Evolutionary conservation across 352 stramenopile genomes (phyloP).

Genomic region (Globisporangium splendens): DNA sequence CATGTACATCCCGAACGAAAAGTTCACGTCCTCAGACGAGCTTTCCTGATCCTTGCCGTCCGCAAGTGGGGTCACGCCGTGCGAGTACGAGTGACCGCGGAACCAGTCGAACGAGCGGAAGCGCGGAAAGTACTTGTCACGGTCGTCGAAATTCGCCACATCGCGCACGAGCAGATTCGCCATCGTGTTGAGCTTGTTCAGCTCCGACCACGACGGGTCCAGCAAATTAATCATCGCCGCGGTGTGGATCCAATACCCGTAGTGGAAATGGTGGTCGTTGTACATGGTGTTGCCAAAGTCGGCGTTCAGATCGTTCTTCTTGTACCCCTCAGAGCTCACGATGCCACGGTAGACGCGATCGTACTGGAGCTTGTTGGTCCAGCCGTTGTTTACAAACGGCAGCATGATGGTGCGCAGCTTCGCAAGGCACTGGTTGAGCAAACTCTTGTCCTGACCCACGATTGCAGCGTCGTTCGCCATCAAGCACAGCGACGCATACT

Average conservation of each 20-base stretch:
- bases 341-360: constrained; percentile 65
- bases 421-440: constrained; percentile 42
- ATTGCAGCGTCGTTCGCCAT: constrained; percentile 53
- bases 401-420: constrained; percentile 56
- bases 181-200: constrained; percentile 43
- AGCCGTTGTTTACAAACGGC: constrained; percentile 56
- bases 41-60: constrained; percentile 77
- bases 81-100: constrained; percentile 68
- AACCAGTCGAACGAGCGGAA: constrained; percentile 81
- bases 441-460: constrained; percentile 38
- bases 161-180: constrained; percentile 62
- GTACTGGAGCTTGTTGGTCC: constrained; percentile 48
- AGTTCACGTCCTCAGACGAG: constrained; percentile 78
- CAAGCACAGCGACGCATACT: constrained; percentile 75
- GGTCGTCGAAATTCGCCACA: constrained; percentile 53
- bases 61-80: constrained; percentile 49
- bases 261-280: constrained; percentile 86
- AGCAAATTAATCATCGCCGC: constrained; percentile 61
- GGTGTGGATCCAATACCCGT: constrained; percentile 64
- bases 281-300: constrained; percentile 82
- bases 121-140: constrained; percentile 50
- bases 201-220: constrained; percentile 55
- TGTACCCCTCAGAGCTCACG: constrained; percentile 39
- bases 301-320: constrained; percentile 37
- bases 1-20: constrained; percentile 74